Conservation (phyloP, 306 rosid species). For the Mimosa bimucronata region DNA sequence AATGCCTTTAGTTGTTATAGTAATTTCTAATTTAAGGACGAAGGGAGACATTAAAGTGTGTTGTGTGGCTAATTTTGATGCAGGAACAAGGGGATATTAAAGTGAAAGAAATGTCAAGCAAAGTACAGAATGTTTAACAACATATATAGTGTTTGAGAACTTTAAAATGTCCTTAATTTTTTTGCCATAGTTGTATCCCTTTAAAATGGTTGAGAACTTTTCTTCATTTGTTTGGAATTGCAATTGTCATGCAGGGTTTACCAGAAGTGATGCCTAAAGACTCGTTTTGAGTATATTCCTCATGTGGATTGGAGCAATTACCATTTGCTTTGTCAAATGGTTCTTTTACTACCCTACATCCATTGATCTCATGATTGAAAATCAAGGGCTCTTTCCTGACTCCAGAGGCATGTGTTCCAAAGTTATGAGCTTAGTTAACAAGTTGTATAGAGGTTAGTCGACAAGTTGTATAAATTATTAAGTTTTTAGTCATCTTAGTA, state of each 20-base stretch:
- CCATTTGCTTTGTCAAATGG: conserved; percentile 45
- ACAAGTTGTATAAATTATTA: too few relatives aligned
- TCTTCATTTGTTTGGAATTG: conserved; percentile 20
- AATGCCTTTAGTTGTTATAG: neutral
- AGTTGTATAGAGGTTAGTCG: too few relatives aligned
- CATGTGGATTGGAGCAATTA: conserved; percentile 55
- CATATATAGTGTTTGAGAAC: conserved; percentile 36
- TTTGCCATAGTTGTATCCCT: conserved; percentile 28
- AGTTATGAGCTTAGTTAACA: too few relatives aligned
- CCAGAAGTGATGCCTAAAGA: conserved; percentile 49
- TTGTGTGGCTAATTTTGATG: conserved; percentile 20
- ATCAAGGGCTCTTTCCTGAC: conserved; percentile 40
- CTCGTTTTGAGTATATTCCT: conserved; percentile 52
- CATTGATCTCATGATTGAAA: conserved; percentile 40
- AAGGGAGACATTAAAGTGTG: neutral
- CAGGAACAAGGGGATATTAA: conserved; percentile 78
- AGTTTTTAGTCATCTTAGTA: too few relatives aligned
- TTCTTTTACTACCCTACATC: conserved; percentile 38
- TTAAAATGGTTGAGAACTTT: conserved; percentile 8
- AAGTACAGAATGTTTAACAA: too few relatives aligned
- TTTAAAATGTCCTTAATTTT: conserved; percentile 29
- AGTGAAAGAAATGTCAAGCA: too few relatives aligned
- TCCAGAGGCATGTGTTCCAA: too few relatives aligned
- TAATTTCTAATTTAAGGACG: neutral
- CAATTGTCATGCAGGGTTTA: conserved; percentile 50